Evolutionary conservation across 768 basidiomycete genomes (phyloP), one percentile per base, ranked within the genome.

Genomic region (Pulveroboletus frians): DNA sequence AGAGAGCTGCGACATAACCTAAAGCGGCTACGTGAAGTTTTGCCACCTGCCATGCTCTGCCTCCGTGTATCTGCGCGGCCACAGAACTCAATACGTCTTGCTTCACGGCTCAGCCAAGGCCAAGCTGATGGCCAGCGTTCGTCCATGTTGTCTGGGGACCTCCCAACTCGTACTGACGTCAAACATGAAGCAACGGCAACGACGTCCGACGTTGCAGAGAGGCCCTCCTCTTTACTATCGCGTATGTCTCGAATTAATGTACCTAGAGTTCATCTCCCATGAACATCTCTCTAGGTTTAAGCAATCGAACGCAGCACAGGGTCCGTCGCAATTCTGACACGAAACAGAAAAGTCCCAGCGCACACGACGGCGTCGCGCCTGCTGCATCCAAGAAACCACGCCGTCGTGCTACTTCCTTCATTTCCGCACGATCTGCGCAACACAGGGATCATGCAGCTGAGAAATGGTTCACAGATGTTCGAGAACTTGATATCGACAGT

Each of bases 381-480:
- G 15, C 30, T 20, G 32, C 13, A 18, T 21, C 32, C 39, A 30
- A 31, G 30, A 50, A 40, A 32, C 43, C 39, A 27, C 36, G n/a
- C 10, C 49, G 37, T 43, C 54, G 36, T 5, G 34, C 44, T 2
- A 60, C 54, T 9, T 65, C 57, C 11, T 62, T 65, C 30, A 3
- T 65, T 42, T 54, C 60, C 18, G 14, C 46, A 30, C 56, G 49
- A 27, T 62, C 62, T 37, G 61, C 62, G 29, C 53, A 53, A 29
- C 39, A 44, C 31, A 61, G 61, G 36, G 61, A 64, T 38, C 21
- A 50, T 21, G 52, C 60, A n/a, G 46, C 59, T 4, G 45, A 55
- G 32, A 64, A 64, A 49, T 62, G 61, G 61, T 61, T 62, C 41
- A 45, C 49, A 29, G 41, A 48, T 30, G 38, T 64, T 29, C 62